Evolutionary conservation across 2,329 filamentous ascomycete species (phyloP).

Genomic region (Exophiala xenobiotica): DNA sequence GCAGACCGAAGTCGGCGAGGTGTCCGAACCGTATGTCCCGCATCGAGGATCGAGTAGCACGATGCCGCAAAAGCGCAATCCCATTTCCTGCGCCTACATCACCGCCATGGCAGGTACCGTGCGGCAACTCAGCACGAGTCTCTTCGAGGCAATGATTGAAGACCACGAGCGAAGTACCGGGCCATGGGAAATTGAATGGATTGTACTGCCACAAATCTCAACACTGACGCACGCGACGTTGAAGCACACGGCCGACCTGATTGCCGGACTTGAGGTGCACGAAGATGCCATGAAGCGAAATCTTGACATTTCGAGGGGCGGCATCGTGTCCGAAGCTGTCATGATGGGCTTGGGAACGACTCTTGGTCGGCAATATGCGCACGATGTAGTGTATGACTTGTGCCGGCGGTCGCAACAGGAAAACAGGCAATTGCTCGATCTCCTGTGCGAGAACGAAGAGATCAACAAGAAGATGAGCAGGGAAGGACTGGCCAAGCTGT

Average conservation of each 20-base stretch:
- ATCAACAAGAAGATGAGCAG: slow-evolving; percentile 48
- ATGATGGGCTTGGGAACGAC: slow-evolving; percentile 58
- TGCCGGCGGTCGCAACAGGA: slow-evolving; percentile 51
- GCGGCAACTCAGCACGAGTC: slow-evolving; percentile 52
- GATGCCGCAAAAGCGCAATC: slow-evolving; percentile 61
- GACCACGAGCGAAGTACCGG: slow-evolving; percentile 60
- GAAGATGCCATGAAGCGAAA: slow-evolving; percentile 52
- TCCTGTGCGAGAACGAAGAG: slow-evolving; percentile 42
- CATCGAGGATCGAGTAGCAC: slow-evolving; percentile 56
- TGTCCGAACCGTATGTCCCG: slow-evolving; percentile 56
- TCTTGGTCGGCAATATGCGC: slow-evolving; percentile 55
- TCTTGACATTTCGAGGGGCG: slow-evolving; percentile 51
- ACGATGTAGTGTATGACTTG: slow-evolving; percentile 58
- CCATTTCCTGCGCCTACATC: slow-evolving; percentile 58
- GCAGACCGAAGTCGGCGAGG: slow-evolving; percentile 56
- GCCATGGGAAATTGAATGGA: slow-evolving; percentile 62
- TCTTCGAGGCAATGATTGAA: slow-evolving; percentile 57
- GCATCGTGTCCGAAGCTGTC: slow-evolving; percentile 60
- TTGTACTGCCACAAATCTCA: slow-evolving; percentile 55
- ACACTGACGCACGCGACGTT: slow-evolving; percentile 54
- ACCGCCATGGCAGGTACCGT: slow-evolving; percentile 56
- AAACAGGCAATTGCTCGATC: slow-evolving; percentile 46
- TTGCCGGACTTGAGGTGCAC: slow-evolving; percentile 54
- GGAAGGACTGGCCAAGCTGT: slow-evolving; percentile 52
- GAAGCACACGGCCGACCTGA: slow-evolving; percentile 54